Percentiles rank a stretch among this genome's conserved stretches.
Conservation (phyloP, 371 early-diverging fungal species). For the Neoconidiobolus thromboides region DNA sequence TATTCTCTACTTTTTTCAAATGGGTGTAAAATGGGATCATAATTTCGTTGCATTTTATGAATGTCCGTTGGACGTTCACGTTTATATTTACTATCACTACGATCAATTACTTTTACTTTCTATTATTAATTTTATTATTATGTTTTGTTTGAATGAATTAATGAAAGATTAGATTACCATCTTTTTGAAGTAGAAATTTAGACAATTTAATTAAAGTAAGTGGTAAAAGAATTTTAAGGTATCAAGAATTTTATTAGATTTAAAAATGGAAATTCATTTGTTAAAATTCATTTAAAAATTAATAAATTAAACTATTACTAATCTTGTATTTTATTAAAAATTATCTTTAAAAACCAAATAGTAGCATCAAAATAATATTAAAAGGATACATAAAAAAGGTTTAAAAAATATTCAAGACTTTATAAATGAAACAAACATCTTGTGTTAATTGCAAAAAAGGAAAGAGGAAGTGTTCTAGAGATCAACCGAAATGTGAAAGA, state of each 20-base stretch:
- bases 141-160: not conserved
- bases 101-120: constrained; percentile 81
- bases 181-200: not conserved
- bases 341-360: too few species aligned
- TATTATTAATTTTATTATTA: constrained; percentile 11
- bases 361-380: too few species aligned
- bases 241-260: not conserved
- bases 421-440: too few species aligned
- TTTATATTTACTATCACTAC: constrained; percentile 54
- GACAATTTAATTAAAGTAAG: not conserved
- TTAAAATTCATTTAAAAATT: too few species aligned
- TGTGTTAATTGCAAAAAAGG: too few species aligned
- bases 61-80: constrained; percentile 78
- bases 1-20: constrained; percentile 95
- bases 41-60: constrained; percentile 73
- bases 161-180: not conserved
- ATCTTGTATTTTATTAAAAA: too few species aligned
- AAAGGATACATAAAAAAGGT: too few species aligned
- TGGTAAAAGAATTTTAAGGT: not conserved
- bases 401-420: too few species aligned
- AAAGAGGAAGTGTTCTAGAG: too few species aligned
- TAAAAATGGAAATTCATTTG: too few species aligned
- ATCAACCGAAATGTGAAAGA: too few species aligned
- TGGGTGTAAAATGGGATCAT: constrained; percentile 84
- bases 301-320: too few species aligned